Conservation (phyloP, 108 stramenopile genomes). For the Skeletonema costatum region DNA sequence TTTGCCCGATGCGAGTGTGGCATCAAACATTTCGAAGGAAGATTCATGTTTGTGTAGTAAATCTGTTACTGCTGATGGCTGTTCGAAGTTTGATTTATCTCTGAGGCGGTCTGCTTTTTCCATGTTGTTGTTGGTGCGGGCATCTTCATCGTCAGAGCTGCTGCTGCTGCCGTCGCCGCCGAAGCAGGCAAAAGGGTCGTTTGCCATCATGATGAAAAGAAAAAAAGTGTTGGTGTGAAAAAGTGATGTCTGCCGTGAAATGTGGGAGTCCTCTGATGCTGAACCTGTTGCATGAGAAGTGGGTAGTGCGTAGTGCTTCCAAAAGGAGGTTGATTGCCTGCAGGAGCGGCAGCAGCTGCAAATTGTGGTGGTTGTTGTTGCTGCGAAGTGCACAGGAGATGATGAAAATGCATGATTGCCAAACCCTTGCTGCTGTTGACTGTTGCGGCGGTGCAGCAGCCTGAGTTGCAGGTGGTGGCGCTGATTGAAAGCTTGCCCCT, state of each 20-base stretch:
- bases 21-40: conserved; percentile 24
- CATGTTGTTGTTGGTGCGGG: not conserved
- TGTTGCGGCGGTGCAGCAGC: not conserved
- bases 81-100: not conserved
- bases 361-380: too few species aligned
- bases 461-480: not conserved
- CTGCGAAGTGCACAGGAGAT: conserved; percentile 6
- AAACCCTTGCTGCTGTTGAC: conserved; percentile 1
- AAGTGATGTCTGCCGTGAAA: too few species aligned
- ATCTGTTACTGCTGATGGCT: not conserved
- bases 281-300: too few species aligned
- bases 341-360: too few species aligned
- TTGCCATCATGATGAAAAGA: not conserved
- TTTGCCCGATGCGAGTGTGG: conserved; percentile 12
- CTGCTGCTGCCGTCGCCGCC: conserved; percentile 10
- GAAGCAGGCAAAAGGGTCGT: conserved; percentile 19
- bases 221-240: too few species aligned
- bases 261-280: too few species aligned
- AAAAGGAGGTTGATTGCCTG: too few species aligned
- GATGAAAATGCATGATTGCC: conserved; percentile 1
- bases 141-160: conserved; percentile 7
- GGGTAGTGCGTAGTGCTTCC: too few species aligned
- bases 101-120: not conserved
- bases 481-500: not conserved
- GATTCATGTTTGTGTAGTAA: not conserved